These are phyloP conservation scores for Collariella sp. DNA, from an alignment of 495 filamentous ascomycete species.

Conservation along the genomic window DNA sequence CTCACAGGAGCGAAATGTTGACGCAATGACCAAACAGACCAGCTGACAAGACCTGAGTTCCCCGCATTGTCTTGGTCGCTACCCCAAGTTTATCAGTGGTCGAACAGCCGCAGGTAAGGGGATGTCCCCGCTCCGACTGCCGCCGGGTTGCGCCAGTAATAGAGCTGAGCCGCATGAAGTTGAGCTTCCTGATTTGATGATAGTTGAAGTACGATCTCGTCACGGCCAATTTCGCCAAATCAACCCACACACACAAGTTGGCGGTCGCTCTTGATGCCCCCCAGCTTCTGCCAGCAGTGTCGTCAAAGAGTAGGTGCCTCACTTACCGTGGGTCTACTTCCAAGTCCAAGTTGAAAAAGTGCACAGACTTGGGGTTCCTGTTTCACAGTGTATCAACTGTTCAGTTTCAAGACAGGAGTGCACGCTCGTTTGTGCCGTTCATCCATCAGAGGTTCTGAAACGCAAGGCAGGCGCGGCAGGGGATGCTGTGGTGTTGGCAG, in stretches of 20 bases:
- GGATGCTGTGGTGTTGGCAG: neutral
- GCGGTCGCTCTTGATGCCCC: no score
- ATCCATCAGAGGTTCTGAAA: neutral
- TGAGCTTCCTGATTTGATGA: no score
- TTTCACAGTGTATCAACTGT: no score
- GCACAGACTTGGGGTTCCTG: neutral
- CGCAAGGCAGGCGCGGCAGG: neutral
- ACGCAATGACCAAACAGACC: neutral
- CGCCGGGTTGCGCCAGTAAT: no score
- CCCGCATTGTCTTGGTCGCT: conserved; percentile 6
- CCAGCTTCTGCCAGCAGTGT: no score
- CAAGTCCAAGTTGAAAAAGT: no score
- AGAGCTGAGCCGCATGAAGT: no score
- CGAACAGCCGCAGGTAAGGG: neutral
- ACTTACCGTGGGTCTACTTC: no score
- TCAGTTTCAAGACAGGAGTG: neutral
- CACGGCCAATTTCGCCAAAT: no score
- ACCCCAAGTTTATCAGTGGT: neutral
- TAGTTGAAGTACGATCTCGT: no score
- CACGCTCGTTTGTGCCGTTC: neutral
- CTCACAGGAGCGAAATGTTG: neutral
- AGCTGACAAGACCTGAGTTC: conserved; percentile 1
- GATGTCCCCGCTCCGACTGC: neutral
- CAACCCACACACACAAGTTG: no score
- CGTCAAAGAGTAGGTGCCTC: no score